Conservation (phyloP, 176 grass and related monocot species). For the Carex cristatella region DNA sequence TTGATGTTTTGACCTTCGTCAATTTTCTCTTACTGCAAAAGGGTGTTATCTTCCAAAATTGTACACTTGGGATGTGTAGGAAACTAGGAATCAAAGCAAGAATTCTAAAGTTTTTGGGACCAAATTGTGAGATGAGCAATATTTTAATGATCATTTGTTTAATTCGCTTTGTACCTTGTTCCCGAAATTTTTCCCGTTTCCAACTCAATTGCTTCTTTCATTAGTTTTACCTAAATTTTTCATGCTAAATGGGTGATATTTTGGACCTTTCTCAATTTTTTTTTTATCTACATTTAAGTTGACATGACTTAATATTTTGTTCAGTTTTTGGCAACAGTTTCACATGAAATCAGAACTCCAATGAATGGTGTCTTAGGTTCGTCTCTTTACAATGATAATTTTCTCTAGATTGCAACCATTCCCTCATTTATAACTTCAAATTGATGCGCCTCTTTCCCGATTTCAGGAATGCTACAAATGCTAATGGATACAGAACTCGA, state of each 20-base stretch:
- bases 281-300: conserved; percentile 21
- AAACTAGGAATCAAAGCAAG: background rate
- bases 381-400: conserved; percentile 15
- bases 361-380: conserved; percentile 90
- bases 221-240: no score
- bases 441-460: background rate
- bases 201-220: no score
- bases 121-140: background rate
- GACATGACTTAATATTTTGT: conserved; percentile 30
- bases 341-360: conserved; percentile 82
- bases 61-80: background rate
- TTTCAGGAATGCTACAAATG: conserved; percentile 83
- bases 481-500: conserved; percentile 79
- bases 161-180: background rate
- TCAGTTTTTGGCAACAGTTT: conserved; percentile 90
- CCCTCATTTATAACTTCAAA: conserved; percentile 1
- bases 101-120: background rate
- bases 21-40: background rate
- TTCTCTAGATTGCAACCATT: background rate
- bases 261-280: background rate
- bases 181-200: background rate
- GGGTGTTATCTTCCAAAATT: background rate
- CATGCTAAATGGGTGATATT: no score
- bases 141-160: background rate
- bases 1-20: background rate